Percentiles rank a stretch among this genome's conserved stretches.
Conservation (phyloP, 1,139 yeast genomes). For the Hanseniaspora sp. region DNA sequence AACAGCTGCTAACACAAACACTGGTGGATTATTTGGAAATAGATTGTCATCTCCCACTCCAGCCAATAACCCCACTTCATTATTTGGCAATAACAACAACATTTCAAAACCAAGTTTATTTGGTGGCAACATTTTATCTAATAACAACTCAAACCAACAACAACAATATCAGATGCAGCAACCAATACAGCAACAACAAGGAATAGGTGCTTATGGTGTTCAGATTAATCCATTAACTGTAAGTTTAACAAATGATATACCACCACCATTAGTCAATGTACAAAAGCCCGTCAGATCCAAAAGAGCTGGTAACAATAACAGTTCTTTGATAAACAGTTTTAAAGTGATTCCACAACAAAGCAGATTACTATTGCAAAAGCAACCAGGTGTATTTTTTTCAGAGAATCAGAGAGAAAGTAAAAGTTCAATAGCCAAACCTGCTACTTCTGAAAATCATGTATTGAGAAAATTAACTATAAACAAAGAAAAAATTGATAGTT, state of each 20-base stretch:
- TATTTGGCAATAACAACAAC: constrained; percentile 14
- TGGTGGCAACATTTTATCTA: constrained; percentile 16
- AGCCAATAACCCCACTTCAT: neutral
- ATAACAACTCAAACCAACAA: neutral
- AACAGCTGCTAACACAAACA: neutral
- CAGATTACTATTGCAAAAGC: constrained; percentile 23
- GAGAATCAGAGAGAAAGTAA: neutral
- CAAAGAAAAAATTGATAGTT: constrained; percentile 33
- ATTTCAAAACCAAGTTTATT: constrained; percentile 18
- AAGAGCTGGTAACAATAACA: neutral
- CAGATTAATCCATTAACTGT: constrained; percentile 22
- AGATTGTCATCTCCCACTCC: constrained; percentile 18
- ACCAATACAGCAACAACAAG: constrained; percentile 5
- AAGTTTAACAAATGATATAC: constrained; percentile 28
- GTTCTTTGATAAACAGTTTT: constrained; percentile 22
- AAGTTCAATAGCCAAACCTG: constrained; percentile 2
- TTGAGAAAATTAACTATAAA: constrained; percentile 31
- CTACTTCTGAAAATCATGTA: constrained; percentile 1
- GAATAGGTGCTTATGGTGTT: constrained; percentile 23
- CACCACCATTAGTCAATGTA: constrained; percentile 32
- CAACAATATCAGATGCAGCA: neutral
- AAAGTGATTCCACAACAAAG: constrained; percentile 22
- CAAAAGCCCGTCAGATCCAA: constrained; percentile 18
- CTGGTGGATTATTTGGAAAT: constrained; percentile 25
- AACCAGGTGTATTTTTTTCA: neutral